phyloP scores from a whole-genome alignment of 495 filamentous ascomycete species.

The Penicillium parvum region DNA sequence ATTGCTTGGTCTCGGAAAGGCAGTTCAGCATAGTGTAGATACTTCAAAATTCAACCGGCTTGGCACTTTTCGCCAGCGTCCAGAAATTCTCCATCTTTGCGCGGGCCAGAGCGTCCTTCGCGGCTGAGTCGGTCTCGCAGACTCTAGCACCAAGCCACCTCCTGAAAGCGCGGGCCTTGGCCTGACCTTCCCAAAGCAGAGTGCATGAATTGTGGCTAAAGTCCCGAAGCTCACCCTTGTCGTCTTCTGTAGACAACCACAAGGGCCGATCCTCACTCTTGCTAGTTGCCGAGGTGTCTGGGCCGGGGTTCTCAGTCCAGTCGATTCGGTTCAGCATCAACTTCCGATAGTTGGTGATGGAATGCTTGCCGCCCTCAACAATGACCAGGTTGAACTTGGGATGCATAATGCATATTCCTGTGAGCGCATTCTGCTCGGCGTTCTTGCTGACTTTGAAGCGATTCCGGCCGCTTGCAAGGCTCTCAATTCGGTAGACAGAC shows the following conservation, averaged over 20 bases:
- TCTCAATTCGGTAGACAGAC: slow-evolving; percentile 84
- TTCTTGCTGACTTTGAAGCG: slow-evolving; percentile 90
- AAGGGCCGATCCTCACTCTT: slow-evolving; percentile 57
- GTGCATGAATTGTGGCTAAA: slow-evolving; percentile 72
- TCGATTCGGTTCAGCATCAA: slow-evolving; percentile 89
- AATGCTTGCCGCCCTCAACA: slow-evolving; percentile 82
- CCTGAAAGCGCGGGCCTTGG: slow-evolving; percentile 70
- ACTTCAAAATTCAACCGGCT: slow-evolving; percentile 33
- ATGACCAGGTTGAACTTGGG: slow-evolving; percentile 84
- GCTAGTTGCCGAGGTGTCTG: slow-evolving; percentile 55
- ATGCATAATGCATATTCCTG: slow-evolving; percentile 83
- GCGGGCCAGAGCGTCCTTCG: slow-evolving; percentile 71
- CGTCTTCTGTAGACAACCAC: slow-evolving; percentile 76
- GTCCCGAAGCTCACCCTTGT: slow-evolving; percentile 74
- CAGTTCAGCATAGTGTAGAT: neutral
- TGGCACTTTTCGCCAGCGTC: slow-evolving; percentile 78
- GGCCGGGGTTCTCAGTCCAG: slow-evolving; percentile 84
- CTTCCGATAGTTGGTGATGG: slow-evolving; percentile 77
- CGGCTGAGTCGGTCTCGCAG: slow-evolving; percentile 84
- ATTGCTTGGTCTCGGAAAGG: neutral
- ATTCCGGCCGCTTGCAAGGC: slow-evolving; percentile 82
- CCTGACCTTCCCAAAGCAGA: slow-evolving; percentile 83
- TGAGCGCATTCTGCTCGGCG: slow-evolving; percentile 79
- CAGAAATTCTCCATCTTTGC: slow-evolving; percentile 94
- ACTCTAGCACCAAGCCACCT: slow-evolving; percentile 76